phyloP scores from a whole-genome alignment of 2,329 filamentous ascomycete genomes.

The Phialophora verrucosa region DNA sequence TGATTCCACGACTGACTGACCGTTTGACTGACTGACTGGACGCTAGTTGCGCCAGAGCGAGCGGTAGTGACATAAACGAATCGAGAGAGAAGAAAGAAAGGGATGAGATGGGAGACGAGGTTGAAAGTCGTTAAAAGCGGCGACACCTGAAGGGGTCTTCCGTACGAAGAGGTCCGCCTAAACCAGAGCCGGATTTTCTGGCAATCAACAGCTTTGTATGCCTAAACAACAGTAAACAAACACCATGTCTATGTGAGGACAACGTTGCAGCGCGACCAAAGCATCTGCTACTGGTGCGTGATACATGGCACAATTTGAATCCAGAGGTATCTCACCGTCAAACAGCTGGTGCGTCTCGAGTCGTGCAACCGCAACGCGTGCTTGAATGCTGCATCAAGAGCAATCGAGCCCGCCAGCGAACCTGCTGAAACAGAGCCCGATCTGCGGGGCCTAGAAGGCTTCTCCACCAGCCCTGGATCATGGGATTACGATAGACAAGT shows the following conservation, averaged over 20 bases:
- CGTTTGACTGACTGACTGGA: too few species aligned
- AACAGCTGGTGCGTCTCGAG: neutral
- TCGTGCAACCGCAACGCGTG: neutral
- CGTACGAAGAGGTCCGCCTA: too few species aligned
- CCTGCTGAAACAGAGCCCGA: neutral
- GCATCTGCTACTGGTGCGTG: neutral
- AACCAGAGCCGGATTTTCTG: too few species aligned
- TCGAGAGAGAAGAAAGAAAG: too few species aligned
- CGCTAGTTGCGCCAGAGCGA: too few species aligned
- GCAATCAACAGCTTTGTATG: too few species aligned
- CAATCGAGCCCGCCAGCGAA: neutral
- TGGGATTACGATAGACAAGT: neutral
- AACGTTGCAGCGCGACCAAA: neutral
- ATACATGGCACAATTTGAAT: neutral
- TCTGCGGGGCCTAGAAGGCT: neutral
- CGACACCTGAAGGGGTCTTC: too few species aligned
- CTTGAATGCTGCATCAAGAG: slow-evolving; percentile 2
- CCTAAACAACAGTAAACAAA: neutral
- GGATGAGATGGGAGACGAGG: too few species aligned
- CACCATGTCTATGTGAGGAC: neutral
- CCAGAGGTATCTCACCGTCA: neutral
- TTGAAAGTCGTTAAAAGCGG: too few species aligned
- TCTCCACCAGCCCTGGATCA: neutral
- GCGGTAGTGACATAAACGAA: too few species aligned
- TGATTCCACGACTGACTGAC: too few species aligned